Evolutionary conservation across 352 stramenopile species (phyloP).

Genomic region (Saprolegnia diclina): DNA sequence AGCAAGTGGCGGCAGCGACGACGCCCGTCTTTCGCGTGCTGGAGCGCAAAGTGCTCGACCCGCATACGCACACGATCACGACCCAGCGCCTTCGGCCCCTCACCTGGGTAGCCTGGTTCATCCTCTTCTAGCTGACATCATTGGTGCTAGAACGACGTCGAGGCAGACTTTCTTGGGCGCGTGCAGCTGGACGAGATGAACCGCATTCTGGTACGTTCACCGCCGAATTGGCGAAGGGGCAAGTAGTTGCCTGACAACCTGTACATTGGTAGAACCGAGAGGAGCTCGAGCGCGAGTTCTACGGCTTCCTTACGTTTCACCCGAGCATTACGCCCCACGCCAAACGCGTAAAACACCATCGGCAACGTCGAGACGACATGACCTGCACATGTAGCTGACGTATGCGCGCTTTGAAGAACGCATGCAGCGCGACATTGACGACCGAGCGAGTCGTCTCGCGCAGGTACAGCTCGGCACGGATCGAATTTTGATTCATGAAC

Average conservation of each 20-base stretch:
- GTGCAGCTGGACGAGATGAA: conserved; percentile 56
- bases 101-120: conserved; percentile 13
- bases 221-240: neutral
- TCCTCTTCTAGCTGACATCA: too few relatives aligned
- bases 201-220: conserved; percentile 30
- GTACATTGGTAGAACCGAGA: conserved; percentile 30
- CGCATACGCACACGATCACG: neutral
- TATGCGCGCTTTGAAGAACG: conserved; percentile 57
- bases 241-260: neutral
- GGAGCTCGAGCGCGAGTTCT: conserved; percentile 48
- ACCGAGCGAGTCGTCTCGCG: conserved; percentile 36
- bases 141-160: conserved; percentile 41
- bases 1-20: neutral
- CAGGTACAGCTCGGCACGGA: conserved; percentile 27
- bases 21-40: conserved; percentile 13
- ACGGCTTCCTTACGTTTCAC: conserved; percentile 35
- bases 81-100: conserved; percentile 6
- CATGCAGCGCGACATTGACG: conserved; percentile 47
- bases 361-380: neutral
- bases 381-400: conserved; percentile 29
- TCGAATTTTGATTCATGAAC: too few relatives aligned
- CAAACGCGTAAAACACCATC: conserved; percentile 26
- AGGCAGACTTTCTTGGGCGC: conserved; percentile 57
- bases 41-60: conserved; percentile 2
- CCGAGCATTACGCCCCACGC: conserved; percentile 40